Evolutionary conservation across 2,329 filamentous ascomycete species (phyloP), one percentile per base, ranked within the genome.

Genomic region (Aspergillus sp.): DNA sequence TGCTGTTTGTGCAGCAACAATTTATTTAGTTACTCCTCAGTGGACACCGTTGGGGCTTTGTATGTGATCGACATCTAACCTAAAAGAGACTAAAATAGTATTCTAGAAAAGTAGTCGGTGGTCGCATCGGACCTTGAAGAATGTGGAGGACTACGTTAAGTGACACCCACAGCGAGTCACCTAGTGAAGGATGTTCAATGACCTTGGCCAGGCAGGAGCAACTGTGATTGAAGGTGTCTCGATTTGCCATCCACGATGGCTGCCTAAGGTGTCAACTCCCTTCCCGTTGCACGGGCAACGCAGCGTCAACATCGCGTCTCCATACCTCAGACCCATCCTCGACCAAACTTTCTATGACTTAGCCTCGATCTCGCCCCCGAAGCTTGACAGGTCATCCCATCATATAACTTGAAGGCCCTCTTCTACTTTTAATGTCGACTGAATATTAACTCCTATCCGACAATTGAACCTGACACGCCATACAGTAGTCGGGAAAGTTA

Each of bases 301-400:
- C 41, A 50, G 17, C 59, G n/a, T 67, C 65, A 67, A 66, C 64
- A 67, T 62, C 63, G 60, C 63, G 64, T 64, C 58, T 55, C 64
- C 57, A 62, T 61, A 58, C 44, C 54, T 58, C 27, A 52, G 55
- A 42, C 54, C 36, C 54, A 42, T 25, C 52, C 23, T 25, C 17
- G 19, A 41, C 44, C 42, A 23, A 54, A 44, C 53, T 30, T 47
- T 21, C 19, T 36, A 49, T 30, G 19, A 56, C n/a, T 39, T 50
- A 52, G 54, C 48, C 36, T 44, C 21, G 39, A 47, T 51, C 47
- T 48, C 19, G 25, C 13, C 23, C 32, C 19, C 42, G 15, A 30
- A 13, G 30, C 17, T 27, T 44, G 19, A 19, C 30, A 42, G 39
- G 7, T 27, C 25, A 17, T 8, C 17, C 15, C 13, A n/a, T n/a